Evolutionary conservation across 768 basidiomycete genomes (phyloP).

Genomic region (Termitomyces sp.): DNA sequence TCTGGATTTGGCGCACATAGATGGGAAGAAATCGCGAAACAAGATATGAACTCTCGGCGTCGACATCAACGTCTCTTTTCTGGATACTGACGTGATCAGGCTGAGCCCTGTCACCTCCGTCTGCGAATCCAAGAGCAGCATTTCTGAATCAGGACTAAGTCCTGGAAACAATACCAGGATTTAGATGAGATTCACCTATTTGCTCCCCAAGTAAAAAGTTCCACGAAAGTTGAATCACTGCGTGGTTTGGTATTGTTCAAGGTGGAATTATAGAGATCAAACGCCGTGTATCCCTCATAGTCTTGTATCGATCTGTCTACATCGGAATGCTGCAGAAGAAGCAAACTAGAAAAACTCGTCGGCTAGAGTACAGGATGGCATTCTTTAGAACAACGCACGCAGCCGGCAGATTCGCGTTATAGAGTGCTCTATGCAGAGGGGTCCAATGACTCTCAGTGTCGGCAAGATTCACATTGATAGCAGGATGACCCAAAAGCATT

Average conservation of each 20-base stretch:
- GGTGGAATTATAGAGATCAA: conserved; percentile 92
- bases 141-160: conserved; percentile 45
- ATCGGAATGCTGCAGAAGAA: conserved; percentile 73
- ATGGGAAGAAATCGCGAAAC: conserved; percentile 58
- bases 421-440: conserved; percentile 83
- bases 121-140: conserved; percentile 82
- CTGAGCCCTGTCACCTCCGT: conserved; percentile 69
- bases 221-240: conserved; percentile 34
- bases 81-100: conserved; percentile 73
- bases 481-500: conserved; percentile 70
- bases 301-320: conserved; percentile 75
- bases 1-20: conserved; percentile 60
- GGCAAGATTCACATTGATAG: conserved; percentile 71
- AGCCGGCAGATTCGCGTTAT: conserved; percentile 69
- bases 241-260: conserved; percentile 67
- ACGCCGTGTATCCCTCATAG: conserved; percentile 84
- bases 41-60: conserved; percentile 23
- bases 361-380: neutral
- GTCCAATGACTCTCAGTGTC: conserved; percentile 92
- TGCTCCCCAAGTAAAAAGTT: conserved; percentile 85
- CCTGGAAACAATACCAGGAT: neutral
- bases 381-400: conserved; percentile 42
- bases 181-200: conserved; percentile 49
- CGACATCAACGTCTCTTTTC: conserved; percentile 27
- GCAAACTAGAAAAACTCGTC: conserved; percentile 38